Evolutionary conservation across 352 stramenopile genomes (phyloP).

Genomic region (Blastocystis sp.): DNA sequence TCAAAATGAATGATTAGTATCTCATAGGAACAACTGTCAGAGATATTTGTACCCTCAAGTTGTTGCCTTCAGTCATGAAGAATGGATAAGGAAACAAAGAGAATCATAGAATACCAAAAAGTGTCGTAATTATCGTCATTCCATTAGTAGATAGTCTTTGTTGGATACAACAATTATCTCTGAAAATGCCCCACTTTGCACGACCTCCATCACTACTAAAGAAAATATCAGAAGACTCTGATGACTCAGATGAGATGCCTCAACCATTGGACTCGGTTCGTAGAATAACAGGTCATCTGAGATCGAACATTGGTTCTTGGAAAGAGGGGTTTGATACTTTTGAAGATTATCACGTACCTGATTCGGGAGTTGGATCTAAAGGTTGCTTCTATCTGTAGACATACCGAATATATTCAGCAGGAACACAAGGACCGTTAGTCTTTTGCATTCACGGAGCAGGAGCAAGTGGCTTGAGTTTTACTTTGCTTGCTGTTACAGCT

Average conservation of each 20-base stretch:
- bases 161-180: neutral
- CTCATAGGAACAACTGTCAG: too few species aligned
- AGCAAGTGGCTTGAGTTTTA: slow-evolving; percentile 83
- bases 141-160: slow-evolving; percentile 24
- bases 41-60: too few species aligned
- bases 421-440: slow-evolving; percentile 76
- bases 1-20: too few species aligned
- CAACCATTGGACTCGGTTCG: neutral
- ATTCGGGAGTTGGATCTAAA: neutral
- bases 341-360: slow-evolving; percentile 2
- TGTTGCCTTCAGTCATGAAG: too few species aligned
- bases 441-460: slow-evolving; percentile 81
- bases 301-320: neutral
- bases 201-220: neutral
- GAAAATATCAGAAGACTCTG: neutral
- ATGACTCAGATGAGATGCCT: neutral
- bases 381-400: slow-evolving; percentile 70
- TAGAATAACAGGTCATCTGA: neutral
- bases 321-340: slow-evolving; percentile 20
- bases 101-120: neutral
- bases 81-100: neutral
- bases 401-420: slow-evolving; percentile 79
- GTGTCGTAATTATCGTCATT: neutral
- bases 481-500: slow-evolving; percentile 75
- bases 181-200: neutral